Base-by-base conservation (phyloP, 176 grass and related monocot species). In the Cenchrus purpureus region DNA sequence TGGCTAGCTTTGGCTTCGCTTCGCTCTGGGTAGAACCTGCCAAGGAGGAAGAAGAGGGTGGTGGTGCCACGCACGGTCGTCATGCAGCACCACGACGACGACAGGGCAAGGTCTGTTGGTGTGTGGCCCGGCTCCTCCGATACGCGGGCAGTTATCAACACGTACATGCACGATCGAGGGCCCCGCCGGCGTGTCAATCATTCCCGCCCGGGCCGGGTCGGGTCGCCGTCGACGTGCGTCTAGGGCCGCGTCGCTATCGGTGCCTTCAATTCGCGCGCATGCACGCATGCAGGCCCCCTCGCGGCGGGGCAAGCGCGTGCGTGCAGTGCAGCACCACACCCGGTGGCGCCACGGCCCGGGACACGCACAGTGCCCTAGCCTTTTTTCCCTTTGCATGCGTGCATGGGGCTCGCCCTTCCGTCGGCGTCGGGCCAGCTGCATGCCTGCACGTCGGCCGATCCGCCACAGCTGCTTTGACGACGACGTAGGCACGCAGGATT, bases 261-360 rank as follows among this genome's bases (percentile, higher is more conserved):
- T 74, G 69, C 84, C 70, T 54, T 71, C 52, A 54, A 16, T 77
- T 74, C 15, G 52, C 17, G 34, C 72, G 48, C 48, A 29, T 3
- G 49, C 37, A 25, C 17, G 77, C 77, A 14, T 31, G 29, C 53
- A 19, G 77, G 50, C 49, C 6, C 37, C 56, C 61, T 46, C 40
- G 60, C 28, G 34, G 45, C 7, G 28, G 70, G 58, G 68, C 55
- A 34, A 56, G 52, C 25, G 69, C 46, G 77, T 49, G 85, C 83
- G 63, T 32, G 65, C 58, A 46, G 34, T 37, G 34, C 2, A 40
- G 37, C 72, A 22, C 45, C 0, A 12, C 25, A 25, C 25, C 8
- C 53, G 53, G 53, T 68, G 65, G 65, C 42, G 66, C 9, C 66
- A 8, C 67, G 64, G 34, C 34, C 32, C 65, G 68, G 68, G 40